phyloP scores from a whole-genome alignment of 2,329 filamentous ascomycete genomes.

The Aureobasidium sp. region DNA sequence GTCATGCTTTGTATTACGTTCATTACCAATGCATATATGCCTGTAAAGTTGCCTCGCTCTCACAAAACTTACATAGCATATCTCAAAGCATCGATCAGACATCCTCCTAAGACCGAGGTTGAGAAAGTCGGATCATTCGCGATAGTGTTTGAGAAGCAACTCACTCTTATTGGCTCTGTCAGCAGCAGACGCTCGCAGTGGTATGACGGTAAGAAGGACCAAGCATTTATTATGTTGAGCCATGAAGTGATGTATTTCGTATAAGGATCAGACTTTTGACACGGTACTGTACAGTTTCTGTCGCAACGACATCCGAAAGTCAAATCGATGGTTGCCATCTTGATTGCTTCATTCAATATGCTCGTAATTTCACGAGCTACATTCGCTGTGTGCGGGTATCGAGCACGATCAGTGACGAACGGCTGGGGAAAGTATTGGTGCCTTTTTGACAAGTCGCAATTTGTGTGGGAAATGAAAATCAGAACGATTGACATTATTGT shows the following conservation, averaged over 20 bases:
- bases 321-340: neutral
- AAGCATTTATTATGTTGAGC: neutral
- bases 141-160: neutral
- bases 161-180: neutral
- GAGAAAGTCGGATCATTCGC: too few species aligned
- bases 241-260: neutral
- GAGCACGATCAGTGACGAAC: neutral
- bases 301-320: neutral
- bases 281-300: neutral
- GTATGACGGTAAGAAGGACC: neutral
- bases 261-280: too few species aligned
- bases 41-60: neutral
- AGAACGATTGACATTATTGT: neutral
- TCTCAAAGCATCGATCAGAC: too few species aligned
- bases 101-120: neutral
- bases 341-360: neutral
- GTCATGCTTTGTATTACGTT: neutral
- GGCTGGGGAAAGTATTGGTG: neutral
- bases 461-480: conserved; percentile 7
- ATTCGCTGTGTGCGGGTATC: neutral
- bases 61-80: neutral
- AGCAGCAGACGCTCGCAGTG: neutral
- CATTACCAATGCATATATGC: neutral
- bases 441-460: neutral
- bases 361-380: neutral